Base-by-base conservation (phyloP, 2,329 filamentous ascomycete species). In the Acrocalymma vagum region DNA sequence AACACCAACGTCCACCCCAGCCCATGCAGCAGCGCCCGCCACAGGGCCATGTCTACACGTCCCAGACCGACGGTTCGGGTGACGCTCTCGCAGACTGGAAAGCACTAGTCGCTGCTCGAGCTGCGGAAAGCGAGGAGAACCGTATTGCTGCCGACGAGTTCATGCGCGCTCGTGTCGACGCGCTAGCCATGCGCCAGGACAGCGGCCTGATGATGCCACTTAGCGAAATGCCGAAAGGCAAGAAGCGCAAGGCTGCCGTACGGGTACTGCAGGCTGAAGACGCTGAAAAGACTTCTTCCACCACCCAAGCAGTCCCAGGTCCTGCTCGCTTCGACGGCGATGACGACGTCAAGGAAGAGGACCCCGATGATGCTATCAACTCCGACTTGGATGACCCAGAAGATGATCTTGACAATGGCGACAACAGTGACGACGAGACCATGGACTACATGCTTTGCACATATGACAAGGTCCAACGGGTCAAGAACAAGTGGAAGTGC, bases 401-500 rank as follows among this genome's bases (percentile, higher is more conserved):
- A 49, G 94, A 97, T 47, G 85, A 90, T 9, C 73, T 84, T 35
- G 53, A 88, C 20, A 90, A 94, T 16, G 89, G 93, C 16, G 90
- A 94, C 22, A 92, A 94, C 34, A 89, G 91, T 10, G 90, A 95
- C 45, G 92, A 95, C 28, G 83, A 85, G 23, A 82, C 88, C 53
- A 86, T 87, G 1, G 88, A 95, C 58, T 92, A 95, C 66, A 97
- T 99, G 89, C 85, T 99, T 26, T 99, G 94, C 77, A 96, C 95
- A 68, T 99, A 99, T 69, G 94, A 99, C 77, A 99, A 99, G 77
- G 94, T 99, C 8, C 93, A 97, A 74, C 83, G 94, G 31, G 94
- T 97, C 62, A 99, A 99, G 85, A 99, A 97, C 76, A 99, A 67
- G 62, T 74, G 88, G 88, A 99, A 99, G 88, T 99, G 94, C 74